A percentile compares a stretch with the other conserved stretches of the same genome.
These are phyloP conservation scores for Gyromitra esculenta DNA, from an alignment of 2,329 filamentous ascomycete genomes.

Conservation along the genomic window DNA sequence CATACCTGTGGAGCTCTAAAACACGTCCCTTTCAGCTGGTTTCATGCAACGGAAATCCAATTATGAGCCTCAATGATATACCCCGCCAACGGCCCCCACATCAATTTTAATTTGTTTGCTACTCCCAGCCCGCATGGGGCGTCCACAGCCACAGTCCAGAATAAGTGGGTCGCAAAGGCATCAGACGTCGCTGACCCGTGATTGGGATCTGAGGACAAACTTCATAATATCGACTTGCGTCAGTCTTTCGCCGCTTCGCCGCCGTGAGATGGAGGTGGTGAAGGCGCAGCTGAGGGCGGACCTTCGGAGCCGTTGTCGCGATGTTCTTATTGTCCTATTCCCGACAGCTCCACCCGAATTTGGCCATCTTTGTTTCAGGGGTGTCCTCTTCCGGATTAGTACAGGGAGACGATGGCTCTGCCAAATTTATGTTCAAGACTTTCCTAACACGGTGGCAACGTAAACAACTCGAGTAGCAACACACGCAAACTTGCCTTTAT, in stretches of 20 bases:
- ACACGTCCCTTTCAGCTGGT: constrained; percentile 49
- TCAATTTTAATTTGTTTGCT: constrained; percentile 36
- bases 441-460: constrained; percentile 45
- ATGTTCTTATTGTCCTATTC: constrained; percentile 29
- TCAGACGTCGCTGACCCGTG: constrained; percentile 18
- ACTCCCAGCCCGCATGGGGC: constrained; percentile 25
- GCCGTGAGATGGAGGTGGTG: constrained; percentile 40
- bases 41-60: constrained; percentile 45
- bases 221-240: constrained; percentile 14
- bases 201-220: constrained; percentile 29
- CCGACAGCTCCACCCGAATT: constrained; percentile 39
- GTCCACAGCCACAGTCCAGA: constrained; percentile 46
- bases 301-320: constrained; percentile 11
- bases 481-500: constrained; percentile 11
- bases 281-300: constrained; percentile 47
- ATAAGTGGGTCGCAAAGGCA: constrained; percentile 14
- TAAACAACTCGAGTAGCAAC: constrained; percentile 24
- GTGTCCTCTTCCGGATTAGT: constrained; percentile 36
- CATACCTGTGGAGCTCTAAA: constrained; percentile 45
- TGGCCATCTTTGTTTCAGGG: constrained; percentile 42
- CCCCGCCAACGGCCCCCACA: constrained; percentile 47
- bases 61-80: constrained; percentile 49
- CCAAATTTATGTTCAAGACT: constrained; percentile 17
- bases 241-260: constrained; percentile 46
- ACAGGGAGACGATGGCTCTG: constrained; percentile 12